These are phyloP conservation scores for Spirogloea muscicola DNA, from an alignment of 139 green algal species.

Conservation along the genomic window DNA sequence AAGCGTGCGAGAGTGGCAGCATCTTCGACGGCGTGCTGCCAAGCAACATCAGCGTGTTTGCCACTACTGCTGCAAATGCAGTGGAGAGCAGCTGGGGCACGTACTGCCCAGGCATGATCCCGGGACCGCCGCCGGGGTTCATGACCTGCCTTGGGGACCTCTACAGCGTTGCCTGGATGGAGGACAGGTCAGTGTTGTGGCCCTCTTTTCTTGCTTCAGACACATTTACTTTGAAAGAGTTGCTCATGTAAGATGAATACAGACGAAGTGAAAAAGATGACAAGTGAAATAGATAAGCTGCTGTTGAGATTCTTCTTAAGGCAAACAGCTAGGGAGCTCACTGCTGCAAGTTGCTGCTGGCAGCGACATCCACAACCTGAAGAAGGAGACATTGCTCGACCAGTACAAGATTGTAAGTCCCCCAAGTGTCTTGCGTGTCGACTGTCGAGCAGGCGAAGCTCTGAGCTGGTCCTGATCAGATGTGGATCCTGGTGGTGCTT, in stretches of 20 bases:
- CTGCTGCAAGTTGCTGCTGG: background rate
- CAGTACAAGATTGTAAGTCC: slow-evolving; percentile 65
- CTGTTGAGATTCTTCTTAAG: background rate
- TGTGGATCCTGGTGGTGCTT: background rate
- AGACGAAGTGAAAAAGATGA: background rate
- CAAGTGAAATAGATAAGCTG: too few species aligned
- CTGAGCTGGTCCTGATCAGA: too few species aligned
- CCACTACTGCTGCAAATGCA: slow-evolving; percentile 81
- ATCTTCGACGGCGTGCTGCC: slow-evolving; percentile 78
- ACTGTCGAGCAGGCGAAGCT: too few species aligned
- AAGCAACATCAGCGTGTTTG: slow-evolving; percentile 59
- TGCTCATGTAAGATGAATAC: background rate
- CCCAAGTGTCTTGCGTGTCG: background rate
- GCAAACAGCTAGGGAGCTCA: background rate
- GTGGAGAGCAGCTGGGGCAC: slow-evolving; percentile 85
- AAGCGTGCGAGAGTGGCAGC: slow-evolving; percentile 87
- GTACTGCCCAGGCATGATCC: slow-evolving; percentile 72
- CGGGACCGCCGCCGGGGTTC: slow-evolving; percentile 54
- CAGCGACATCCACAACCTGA: slow-evolving; percentile 65
- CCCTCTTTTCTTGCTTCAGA: slow-evolving; percentile 9
- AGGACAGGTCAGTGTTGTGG: slow-evolving; percentile 59
- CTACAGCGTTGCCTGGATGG: slow-evolving; percentile 89
- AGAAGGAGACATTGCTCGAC: slow-evolving; percentile 74
- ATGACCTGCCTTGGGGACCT: slow-evolving; percentile 92
- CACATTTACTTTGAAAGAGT: background rate